phyloP scores from a whole-genome alignment of 176 grass and related monocot genomes.

The Chrysopogon serrulatus region DNA sequence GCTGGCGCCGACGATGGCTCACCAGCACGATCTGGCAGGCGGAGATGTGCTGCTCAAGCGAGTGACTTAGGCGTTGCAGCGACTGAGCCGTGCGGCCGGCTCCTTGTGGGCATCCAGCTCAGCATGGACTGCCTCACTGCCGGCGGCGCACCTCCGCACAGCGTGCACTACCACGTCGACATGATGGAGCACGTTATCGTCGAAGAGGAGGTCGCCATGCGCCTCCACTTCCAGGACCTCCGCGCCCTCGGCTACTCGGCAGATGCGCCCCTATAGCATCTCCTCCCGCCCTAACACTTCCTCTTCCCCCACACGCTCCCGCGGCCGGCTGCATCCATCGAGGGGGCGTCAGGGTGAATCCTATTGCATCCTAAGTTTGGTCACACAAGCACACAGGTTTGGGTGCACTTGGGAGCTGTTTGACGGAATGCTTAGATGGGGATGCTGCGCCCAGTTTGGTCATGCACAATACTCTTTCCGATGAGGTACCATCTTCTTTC shows the following conservation, averaged over 20 bases:
- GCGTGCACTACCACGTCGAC: constrained; percentile 22
- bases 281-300: neutral
- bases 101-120: no score
- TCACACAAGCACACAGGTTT: neutral
- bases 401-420: neutral
- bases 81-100: constrained; percentile 64
- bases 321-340: no score
- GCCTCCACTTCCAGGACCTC: constrained; percentile 77
- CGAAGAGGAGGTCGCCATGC: constrained; percentile 71
- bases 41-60: constrained; percentile 84
- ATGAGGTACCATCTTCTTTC: neutral
- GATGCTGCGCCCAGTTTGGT: neutral
- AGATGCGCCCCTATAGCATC: constrained; percentile 1
- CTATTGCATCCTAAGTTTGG: neutral
- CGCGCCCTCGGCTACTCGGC: constrained; percentile 62
- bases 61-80: constrained; percentile 89
- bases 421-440: neutral
- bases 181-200: constrained; percentile 27
- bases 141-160: constrained; percentile 27
- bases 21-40: neutral
- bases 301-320: neutral
- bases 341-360: no score
- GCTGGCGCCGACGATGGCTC: neutral
- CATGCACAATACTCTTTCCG: neutral
- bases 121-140: constrained; percentile 62